Evolutionary conservation across 768 basidiomycete species (phyloP), one percentile per base, ranked within the genome.

Genomic region (Rhodotorula sphaerocarpa): DNA sequence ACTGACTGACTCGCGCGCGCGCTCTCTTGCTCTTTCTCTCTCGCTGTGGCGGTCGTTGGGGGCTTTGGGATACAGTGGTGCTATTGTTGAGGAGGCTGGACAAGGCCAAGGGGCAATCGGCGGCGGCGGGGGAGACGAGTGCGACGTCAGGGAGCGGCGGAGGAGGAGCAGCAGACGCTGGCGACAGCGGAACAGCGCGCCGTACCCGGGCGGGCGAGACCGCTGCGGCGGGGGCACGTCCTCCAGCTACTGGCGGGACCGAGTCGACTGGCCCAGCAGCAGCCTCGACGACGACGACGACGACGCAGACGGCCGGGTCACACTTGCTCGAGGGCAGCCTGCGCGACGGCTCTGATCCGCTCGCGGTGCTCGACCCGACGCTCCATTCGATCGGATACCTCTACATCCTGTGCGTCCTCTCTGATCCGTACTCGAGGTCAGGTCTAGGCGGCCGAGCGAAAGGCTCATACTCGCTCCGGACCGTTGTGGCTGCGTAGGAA

Each of bases 281-380:
- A n/a, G n/a, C n/a, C n/a, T n/a, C 42, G 42, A 23, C 7, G 12
- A 43, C 12, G 42, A 20, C 15, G 7, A 21, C 7, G 10, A 7
- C 12, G 42, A 15, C 7, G 14, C 42, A 43, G 42, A 15, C 12
- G 42, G 12, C 12, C 11, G 7, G n/a, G 23, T 27, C 27, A 5
- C 30, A 47, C 25, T 9, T 67, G 11, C 50, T 67, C 30, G 51
- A 56, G 9, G 54, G 55, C 2, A 11, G 4, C 23, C 71, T 86
- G 11, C 73, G 80, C 0, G 79, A 79, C 50, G 86, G 84, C 6
- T 81, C 83, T 66, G 87, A 90, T 73, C 88, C 88, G 14, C 71
- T 90, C 54, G 59, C 75, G 5, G 72, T 85, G 14, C 75, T 90
- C 41, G 80, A 84, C 70, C 74, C 82, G 30, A 74, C 76, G 34